These are phyloP conservation scores for Psilocybe sp. DNA, from an alignment of 768 basidiomycete species.

Conservation along the genomic window DNA sequence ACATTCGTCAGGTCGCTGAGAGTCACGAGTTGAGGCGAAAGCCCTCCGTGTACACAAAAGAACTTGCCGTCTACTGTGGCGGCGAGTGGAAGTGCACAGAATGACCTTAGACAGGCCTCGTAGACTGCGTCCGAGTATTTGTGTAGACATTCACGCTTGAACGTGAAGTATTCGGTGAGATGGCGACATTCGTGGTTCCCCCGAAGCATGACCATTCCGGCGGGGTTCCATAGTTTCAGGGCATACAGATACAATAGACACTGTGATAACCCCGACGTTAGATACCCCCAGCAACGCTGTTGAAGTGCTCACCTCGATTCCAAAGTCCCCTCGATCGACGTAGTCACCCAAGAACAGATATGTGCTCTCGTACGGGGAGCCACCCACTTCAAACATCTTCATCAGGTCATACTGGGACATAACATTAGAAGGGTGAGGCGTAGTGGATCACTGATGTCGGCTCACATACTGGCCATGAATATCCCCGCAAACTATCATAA, in stretches of 20 bases:
- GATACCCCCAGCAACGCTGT: neutral
- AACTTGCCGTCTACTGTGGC: slow-evolving; percentile 94
- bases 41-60: slow-evolving; percentile 96
- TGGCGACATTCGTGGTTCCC: slow-evolving; percentile 98
- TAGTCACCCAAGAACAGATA: slow-evolving; percentile 98
- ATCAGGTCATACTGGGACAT: slow-evolving; percentile 85
- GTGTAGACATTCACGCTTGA: slow-evolving; percentile 94
- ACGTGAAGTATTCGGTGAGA: slow-evolving; percentile 96
- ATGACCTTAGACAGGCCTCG: slow-evolving; percentile 88
- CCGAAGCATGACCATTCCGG: slow-evolving; percentile 77
- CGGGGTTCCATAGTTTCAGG: slow-evolving; percentile 88
- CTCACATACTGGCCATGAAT: slow-evolving; percentile 95
- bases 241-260: slow-evolving; percentile 92
- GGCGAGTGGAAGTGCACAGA: slow-evolving; percentile 86
- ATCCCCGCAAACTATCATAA: slow-evolving; percentile 85
- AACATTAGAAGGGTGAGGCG: slow-evolving; percentile 3
- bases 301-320: slow-evolving; percentile 44
- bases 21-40: slow-evolving; percentile 81
- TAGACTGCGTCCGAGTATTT: slow-evolving; percentile 87
- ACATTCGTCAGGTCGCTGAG: slow-evolving; percentile 58
- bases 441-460: neutral
- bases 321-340: slow-evolving; percentile 93
- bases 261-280: slow-evolving; percentile 32
- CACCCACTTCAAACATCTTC: slow-evolving; percentile 96
- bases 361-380: slow-evolving; percentile 72